Evolutionary conservation across 805 yeast species (phyloP), one percentile per base, ranked within the genome.

Genomic region (Candida oleophila): DNA sequence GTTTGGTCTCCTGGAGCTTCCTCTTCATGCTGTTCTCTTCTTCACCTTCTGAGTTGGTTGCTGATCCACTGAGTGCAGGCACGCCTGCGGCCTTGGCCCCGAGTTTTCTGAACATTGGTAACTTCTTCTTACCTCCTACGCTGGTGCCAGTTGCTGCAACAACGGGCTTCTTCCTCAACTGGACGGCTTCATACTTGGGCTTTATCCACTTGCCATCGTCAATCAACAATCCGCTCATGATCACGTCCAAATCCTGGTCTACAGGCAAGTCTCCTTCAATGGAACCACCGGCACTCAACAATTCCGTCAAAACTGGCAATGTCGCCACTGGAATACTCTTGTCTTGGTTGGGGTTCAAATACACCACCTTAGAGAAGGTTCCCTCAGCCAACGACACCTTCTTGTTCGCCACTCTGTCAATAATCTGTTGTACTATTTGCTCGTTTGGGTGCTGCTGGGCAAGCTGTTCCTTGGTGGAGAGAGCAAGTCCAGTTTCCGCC

Each of bases 151-250:
- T 11, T n/a, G n/a, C n/a, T n/a, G n/a, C n/a, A 11, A 22, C 48
- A 8, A 39, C 20, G 20, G 48, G 46, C 48, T 59, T 63, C 56
- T 62, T 65, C 46, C 61, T 65, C 50, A 67, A 69, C 20, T 64
- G 69, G 28, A 66, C 65, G 39, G 60, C 50, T 18, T 60, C 61
- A 3, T 53, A 61, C 22, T 64, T 69, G 4, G 87, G 85, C 59
- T 78, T 83, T 11, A 68, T 54, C 90, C 91, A 87, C 37, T 55
- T 57, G 5, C 51, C 54, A 21, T 73, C 66, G 21, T 68, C 74
- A 4, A 74, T 66, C n/a, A 79, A 65, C 51, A 87, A 84, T 0
- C 91, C 92, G 28, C 76, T 73, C 72, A 83, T 74, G 44, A 87
- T 69, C 21, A 83, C 91, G 55, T 83, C 85, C 45, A 88, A 61